A percentile compares a stretch with the other conserved stretches of the same genome.
phyloP scores from a whole-genome alignment of 768 basidiomycete genomes.

The Tulasnella sp. region DNA sequence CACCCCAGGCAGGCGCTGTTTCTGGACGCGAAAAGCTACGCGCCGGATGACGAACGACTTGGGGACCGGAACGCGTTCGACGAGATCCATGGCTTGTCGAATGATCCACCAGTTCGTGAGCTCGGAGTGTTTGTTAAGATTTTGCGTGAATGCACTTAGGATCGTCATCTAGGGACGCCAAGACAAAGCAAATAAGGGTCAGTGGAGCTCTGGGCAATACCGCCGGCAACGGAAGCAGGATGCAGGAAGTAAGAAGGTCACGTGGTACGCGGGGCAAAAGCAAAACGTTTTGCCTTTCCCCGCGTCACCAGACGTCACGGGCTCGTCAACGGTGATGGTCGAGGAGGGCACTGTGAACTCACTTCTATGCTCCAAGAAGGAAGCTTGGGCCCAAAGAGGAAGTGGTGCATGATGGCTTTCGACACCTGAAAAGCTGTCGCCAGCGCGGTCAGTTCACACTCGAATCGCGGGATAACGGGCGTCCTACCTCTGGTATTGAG shows the following conservation, averaged over 20 bases:
- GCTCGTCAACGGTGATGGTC: neutral
- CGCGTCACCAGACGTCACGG: neutral
- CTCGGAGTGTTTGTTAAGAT: conserved; percentile 72
- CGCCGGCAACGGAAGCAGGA: neutral
- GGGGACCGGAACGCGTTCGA: conserved; percentile 78
- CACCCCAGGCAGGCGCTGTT: conserved; percentile 71
- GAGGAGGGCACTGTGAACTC: conserved; percentile 56
- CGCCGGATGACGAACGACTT: conserved; percentile 93
- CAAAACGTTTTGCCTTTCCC: neutral
- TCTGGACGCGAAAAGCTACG: conserved; percentile 80
- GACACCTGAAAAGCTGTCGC: conserved; percentile 45
- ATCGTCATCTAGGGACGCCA: conserved; percentile 27
- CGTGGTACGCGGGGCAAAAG: neutral
- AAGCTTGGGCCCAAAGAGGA: conserved; percentile 80
- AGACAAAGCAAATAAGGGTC: neutral
- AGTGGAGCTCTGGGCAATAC: neutral
- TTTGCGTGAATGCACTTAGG: conserved; percentile 65
- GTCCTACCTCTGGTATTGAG: neutral
- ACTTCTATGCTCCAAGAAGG: conserved; percentile 94
- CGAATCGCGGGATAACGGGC: neutral
- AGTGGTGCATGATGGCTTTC: conserved; percentile 69
- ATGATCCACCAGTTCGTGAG: conserved; percentile 54
- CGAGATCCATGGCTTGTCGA: conserved; percentile 67
- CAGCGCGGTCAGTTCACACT: neutral
- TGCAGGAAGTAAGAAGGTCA: neutral